Evolutionary conservation across 2,329 filamentous ascomycete species (phyloP), one percentile per base, ranked within the genome.

Genomic region (Penicillium sp.): DNA sequence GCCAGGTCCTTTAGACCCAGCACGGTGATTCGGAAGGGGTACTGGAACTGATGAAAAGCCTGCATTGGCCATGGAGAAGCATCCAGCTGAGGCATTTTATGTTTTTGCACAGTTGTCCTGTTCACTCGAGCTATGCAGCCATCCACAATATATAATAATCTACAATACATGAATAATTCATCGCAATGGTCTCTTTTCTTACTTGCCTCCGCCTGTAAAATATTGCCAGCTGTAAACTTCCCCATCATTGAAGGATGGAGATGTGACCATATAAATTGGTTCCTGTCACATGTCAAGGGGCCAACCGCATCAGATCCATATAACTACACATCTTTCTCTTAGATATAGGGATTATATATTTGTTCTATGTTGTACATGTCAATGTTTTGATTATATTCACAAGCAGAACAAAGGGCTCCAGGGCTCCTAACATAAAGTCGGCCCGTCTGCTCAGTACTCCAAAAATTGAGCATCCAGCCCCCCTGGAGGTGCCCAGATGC

Each of bases 271-370:
- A 10, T 29, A 4, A 13, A 31, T 27, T 19, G 3, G 33, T 51
- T 45, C 40, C 33, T 46, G 11, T 55, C 53, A 55, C 53, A 55
- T 55, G 53, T 21, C 19, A 36, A 36, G 13, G 31, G 19, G 9
- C 5, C 7, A 46, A 16, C 13, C 2, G 16, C 8, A 2, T 7
- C 10, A 44, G 2, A 16, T 21, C 19, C 19, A 21, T 21, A 21
- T 21, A 21, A 21, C 19, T 2, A 21, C 9, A 39, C 9, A 5
- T 21, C 19, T 46, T 13, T 34, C 8, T n/a, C 15, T 25, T 16
- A 47, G 19, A 23, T 10, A 8, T 23, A 23, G 13, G n/a, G 7
- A n/a, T 38, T 16, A 9, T n/a, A 15, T 38, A 23, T 23, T 40
- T 10, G 15, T 9, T 41, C n/a, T 8, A 4, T 27, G 25, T 27